Percentiles rank a stretch among this genome's conserved stretches.
Evolutionary conservation across 768 basidiomycete genomes (phyloP).

Genomic region (Sporobolomyces phaffii): DNA sequence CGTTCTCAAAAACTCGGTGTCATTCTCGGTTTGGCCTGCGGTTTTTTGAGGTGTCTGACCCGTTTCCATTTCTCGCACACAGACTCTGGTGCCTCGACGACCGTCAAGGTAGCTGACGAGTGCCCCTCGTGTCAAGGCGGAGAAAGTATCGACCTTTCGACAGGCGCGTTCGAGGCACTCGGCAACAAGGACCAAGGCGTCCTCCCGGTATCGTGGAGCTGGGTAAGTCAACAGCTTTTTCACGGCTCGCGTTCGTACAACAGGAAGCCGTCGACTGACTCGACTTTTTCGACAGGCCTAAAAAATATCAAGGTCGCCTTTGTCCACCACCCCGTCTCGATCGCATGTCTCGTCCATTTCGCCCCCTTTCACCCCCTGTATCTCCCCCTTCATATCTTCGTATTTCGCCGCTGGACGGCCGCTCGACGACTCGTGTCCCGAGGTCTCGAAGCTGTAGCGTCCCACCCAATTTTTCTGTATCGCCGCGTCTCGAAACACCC

Average conservation of each 20-base stretch:
- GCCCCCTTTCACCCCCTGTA: neutral
- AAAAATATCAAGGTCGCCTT: neutral
- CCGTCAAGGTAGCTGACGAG: slow-evolving; percentile 13
- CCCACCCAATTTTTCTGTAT: neutral
- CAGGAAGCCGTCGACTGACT: neutral
- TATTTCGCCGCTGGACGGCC: slow-evolving; percentile 32
- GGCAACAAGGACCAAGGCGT: slow-evolving; percentile 24
- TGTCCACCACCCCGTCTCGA: neutral
- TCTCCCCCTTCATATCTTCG: neutral
- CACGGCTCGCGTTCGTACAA: neutral
- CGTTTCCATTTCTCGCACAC: neutral
- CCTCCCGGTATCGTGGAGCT: slow-evolving; percentile 13
- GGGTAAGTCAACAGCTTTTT: neutral
- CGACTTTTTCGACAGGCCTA: neutral
- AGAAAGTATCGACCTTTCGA: slow-evolving; percentile 26
- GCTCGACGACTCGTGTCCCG: neutral
- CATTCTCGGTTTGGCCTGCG: neutral
- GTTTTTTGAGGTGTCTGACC: neutral
- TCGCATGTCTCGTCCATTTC: neutral
- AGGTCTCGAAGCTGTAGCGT: slow-evolving; percentile 8
- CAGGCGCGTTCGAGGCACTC: slow-evolving; percentile 29
- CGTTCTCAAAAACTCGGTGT: too few species aligned
- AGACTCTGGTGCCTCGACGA: slow-evolving; percentile 19
- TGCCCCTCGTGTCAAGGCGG: slow-evolving; percentile 9
- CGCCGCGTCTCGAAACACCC: neutral